Conservation (phyloP, 176 grass and related monocot species). For the Carex cristatella region DNA sequence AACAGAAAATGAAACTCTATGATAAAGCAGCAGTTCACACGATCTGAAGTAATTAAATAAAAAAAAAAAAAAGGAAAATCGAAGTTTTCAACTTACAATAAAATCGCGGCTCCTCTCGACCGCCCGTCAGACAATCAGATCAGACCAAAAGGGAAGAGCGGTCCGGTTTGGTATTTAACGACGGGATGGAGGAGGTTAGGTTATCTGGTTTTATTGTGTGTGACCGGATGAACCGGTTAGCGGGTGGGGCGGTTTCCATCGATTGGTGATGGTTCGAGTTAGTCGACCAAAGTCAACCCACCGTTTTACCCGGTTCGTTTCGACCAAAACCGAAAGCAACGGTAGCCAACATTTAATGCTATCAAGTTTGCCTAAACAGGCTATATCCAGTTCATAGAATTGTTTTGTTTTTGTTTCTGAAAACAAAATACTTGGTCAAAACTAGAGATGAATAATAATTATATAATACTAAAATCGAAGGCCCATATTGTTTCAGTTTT, state of each 20-base stretch:
- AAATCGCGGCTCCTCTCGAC: constrained; percentile 15
- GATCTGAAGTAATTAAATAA: neutral
- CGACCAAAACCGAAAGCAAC: neutral
- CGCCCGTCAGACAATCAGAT: constrained; percentile 1
- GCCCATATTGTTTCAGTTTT: neutral
- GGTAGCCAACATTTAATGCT: neutral
- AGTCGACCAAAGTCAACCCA: neutral
- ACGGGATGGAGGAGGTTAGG: neutral
- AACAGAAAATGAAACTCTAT: neutral
- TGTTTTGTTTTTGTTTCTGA: no score
- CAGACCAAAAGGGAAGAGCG: constrained; percentile 17
- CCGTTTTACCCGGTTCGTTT: constrained; percentile 10
- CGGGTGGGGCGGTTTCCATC: neutral
- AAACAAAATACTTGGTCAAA: no score
- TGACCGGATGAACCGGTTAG: constrained; percentile 29
- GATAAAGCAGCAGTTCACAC: neutral
- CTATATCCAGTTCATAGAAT: neutral
- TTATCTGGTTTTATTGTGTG: neutral
- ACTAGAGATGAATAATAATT: no score
- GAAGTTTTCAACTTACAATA: neutral
- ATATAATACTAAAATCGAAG: neutral
- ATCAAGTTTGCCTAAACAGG: neutral
- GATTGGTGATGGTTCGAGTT: neutral
- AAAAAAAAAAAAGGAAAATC: neutral
- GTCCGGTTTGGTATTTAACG: constrained; percentile 26